phyloP scores from a whole-genome alignment of 192 early-diverging fungal genomes.

The Coemansia umbellata region DNA sequence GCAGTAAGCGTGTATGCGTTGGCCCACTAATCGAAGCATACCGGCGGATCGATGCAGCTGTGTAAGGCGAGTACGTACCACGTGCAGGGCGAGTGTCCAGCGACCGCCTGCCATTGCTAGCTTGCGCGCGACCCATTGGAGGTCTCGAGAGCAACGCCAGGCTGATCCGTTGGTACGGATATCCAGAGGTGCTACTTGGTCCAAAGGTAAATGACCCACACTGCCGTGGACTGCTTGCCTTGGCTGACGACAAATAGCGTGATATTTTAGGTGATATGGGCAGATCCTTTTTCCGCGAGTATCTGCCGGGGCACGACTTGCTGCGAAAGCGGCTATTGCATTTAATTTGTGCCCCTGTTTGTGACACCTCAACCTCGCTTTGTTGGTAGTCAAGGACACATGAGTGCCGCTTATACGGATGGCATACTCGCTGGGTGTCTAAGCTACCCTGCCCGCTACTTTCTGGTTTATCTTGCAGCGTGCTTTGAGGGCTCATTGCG shows the following conservation, averaged over 20 bases:
- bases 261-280: conserved; percentile 24
- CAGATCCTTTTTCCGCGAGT: conserved; percentile 4
- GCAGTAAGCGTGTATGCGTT: too few relatives aligned
- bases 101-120: conserved; percentile 5
- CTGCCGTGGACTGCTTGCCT: not conserved
- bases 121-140: not conserved
- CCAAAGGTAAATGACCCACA: too few relatives aligned
- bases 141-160: conserved; percentile 18
- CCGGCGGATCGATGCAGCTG: conserved; percentile 2
- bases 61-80: conserved; percentile 4
- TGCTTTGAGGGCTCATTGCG: too few relatives aligned
- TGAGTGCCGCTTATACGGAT: conserved; percentile 1
- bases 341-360: not conserved
- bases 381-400: conserved; percentile 2
- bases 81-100: conserved; percentile 9
- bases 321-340: conserved; percentile 7
- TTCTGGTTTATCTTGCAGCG: not conserved
- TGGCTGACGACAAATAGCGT: conserved; percentile 21
- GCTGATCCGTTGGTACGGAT: conserved; percentile 29
- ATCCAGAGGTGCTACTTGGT: not conserved
- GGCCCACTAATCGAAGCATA: conserved; percentile 9
- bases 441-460: not conserved
- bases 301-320: conserved; percentile 11
- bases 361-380: too few relatives aligned
- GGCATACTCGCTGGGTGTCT: not conserved